Evolutionary conservation across 2,329 filamentous ascomycete species (phyloP).

Genomic region (Teratosphaeria pseudoeucalypti): DNA sequence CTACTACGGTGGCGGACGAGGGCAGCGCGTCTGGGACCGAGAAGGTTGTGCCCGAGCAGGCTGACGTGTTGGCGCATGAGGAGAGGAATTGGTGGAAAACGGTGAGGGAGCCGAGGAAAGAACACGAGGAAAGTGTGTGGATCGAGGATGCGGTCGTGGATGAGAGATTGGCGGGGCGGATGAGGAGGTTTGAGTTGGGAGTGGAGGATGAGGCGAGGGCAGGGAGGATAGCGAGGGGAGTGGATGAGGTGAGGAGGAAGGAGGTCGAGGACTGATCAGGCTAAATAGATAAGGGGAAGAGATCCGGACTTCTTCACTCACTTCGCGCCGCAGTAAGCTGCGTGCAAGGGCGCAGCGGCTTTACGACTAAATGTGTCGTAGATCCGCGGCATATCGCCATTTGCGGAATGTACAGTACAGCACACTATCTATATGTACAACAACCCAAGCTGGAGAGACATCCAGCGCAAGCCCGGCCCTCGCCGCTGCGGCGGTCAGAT

Average conservation of each 20-base stretch:
- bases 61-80: conserved; percentile 56
- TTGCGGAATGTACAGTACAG: no score
- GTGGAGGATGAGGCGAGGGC: conserved; percentile 61
- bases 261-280: neutral
- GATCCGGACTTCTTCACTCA: neutral
- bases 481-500: no score
- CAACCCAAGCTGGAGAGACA: no score
- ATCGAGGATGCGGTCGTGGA: conserved; percentile 65
- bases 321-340: no score
- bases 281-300: neutral
- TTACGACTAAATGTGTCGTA: no score
- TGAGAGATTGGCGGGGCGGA: conserved; percentile 61
- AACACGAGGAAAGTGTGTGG: conserved; percentile 56
- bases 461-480: no score
- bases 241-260: neutral
- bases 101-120: conserved; percentile 44
- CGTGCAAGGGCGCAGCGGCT: no score
- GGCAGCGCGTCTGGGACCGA: conserved; percentile 16
- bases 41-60: conserved; percentile 47
- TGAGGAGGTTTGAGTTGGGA: conserved; percentile 66
- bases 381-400: neutral
- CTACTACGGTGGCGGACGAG: conserved; percentile 12
- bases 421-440: no score
- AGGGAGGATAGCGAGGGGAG: conserved; percentile 27
- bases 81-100: conserved; percentile 78